Base-by-base conservation (phyloP, 148 eudicot genomes). In the Silene latifolia region DNA sequence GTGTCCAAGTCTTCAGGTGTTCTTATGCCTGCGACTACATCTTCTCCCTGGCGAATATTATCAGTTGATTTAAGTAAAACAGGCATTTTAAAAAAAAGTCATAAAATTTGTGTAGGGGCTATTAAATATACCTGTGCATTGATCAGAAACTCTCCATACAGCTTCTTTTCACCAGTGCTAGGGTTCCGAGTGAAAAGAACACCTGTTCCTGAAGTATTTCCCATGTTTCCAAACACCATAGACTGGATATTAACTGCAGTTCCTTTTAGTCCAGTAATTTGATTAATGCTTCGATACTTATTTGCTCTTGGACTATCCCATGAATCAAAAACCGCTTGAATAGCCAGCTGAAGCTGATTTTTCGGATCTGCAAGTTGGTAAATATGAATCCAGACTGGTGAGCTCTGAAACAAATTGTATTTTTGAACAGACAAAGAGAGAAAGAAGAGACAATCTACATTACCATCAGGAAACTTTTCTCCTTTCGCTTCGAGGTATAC, bases 171-270 rank as follows among this genome's bases (percentile, higher is more conserved):
- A 29, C 99, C 99, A 1, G 98, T 96, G 81, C 98, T 96, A 8
- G 99, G 99, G 75, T 92, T 92, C 67, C 99, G 89, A 29, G 99
- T 96, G 82, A 96, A 96, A 29, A 96, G 91, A 71, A 96, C 99
- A 35, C 99, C 99, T 2, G 99, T 96, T 62, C 99, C 99, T 17
- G 99, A 96, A 80, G 99, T 92, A 80, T 92, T 78, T 63, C 99
- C 99, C 99, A 96, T 92, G 82, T 96, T 96, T 12, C 99, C 99
- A 76, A 96, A 96, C 35, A 96, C 99, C 99, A 96, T 96, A 61
- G 87, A 85, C 74, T 96, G 99, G 79, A 96, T 92, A 75, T 96
- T 96, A 21, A 96, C 99, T 14, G 99, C 99, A 57, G 99, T 96
- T 13, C 99, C 99, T 82, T 85, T 92, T 77, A 96, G 75, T 17